Evolutionary conservation across 2,329 filamentous ascomycete species (phyloP).

Genomic region (Truncatella angustata): DNA sequence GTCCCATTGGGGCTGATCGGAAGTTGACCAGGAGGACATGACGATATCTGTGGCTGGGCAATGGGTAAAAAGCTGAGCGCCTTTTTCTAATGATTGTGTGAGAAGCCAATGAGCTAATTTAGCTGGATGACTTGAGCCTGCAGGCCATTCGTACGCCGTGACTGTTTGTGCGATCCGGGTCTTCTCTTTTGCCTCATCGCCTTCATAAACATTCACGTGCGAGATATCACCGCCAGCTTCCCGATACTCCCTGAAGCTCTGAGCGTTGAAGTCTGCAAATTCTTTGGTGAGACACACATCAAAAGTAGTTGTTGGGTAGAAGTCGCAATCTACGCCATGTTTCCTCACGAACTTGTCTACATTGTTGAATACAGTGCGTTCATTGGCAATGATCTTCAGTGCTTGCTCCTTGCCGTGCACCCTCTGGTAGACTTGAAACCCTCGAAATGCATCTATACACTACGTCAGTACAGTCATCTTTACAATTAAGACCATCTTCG

Average conservation of each 20-base stretch:
- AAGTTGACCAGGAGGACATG: slow-evolving; percentile 16
- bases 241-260: slow-evolving; percentile 35
- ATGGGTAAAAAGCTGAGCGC: slow-evolving; percentile 40
- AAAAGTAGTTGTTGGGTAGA: slow-evolving; percentile 43
- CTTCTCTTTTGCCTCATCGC: slow-evolving; percentile 33
- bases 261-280: slow-evolving; percentile 42
- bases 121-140: slow-evolving; percentile 46
- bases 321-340: slow-evolving; percentile 42
- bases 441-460: slow-evolving; percentile 40
- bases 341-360: slow-evolving; percentile 39
- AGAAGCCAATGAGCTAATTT: slow-evolving; percentile 49
- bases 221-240: slow-evolving; percentile 42
- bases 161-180: slow-evolving; percentile 36
- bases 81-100: slow-evolving; percentile 31
- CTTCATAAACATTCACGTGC: slow-evolving; percentile 37
- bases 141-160: slow-evolving; percentile 50
- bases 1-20: slow-evolving; percentile 24
- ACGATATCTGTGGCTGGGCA: slow-evolving; percentile 34
- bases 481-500: no score
- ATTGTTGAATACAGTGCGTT: slow-evolving; percentile 35
- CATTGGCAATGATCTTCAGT: slow-evolving; percentile 43
- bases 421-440: slow-evolving; percentile 40
- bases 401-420: slow-evolving; percentile 42
- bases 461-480: background rate
- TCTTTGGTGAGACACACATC: slow-evolving; percentile 47